phyloP scores from a whole-genome alignment of 2,329 filamentous ascomycete species.

The Penicillium sp. region DNA sequence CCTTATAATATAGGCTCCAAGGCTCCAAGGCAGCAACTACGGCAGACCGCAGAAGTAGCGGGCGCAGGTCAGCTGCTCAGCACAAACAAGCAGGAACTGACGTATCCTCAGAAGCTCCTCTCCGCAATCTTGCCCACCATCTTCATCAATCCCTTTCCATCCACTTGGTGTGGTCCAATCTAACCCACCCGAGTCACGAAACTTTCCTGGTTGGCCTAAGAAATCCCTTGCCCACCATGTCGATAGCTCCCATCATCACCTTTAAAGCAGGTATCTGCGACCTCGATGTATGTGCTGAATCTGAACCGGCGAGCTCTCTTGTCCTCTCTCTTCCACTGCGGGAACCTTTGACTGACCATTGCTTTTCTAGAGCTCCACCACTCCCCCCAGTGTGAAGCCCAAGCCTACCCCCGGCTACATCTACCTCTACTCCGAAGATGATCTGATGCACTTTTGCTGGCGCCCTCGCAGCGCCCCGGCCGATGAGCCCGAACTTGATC shows the following conservation, averaged over 20 bases:
- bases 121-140: slow-evolving; percentile 18
- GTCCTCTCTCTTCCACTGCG: background rate
- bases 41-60: slow-evolving; percentile 16
- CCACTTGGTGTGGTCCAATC: slow-evolving; percentile 13
- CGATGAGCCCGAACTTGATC: slow-evolving; percentile 78
- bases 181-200: background rate
- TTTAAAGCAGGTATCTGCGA: slow-evolving; percentile 96
- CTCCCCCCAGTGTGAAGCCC: slow-evolving; percentile 74
- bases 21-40: slow-evolving; percentile 6
- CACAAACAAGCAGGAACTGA: slow-evolving; percentile 31
- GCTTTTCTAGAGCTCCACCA: slow-evolving; percentile 52
- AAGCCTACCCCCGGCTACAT: slow-evolving; percentile 79
- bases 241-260: slow-evolving; percentile 82
- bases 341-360: slow-evolving; percentile 14
- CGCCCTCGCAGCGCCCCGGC: slow-evolving; percentile 73
- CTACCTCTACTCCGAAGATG: slow-evolving; percentile 92
- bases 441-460: slow-evolving; percentile 97
- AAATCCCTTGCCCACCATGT: slow-evolving; percentile 61
- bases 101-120: slow-evolving; percentile 31
- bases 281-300: slow-evolving; percentile 67
- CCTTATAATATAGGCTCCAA: background rate
- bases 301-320: slow-evolving; percentile 9
- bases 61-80: slow-evolving; percentile 22
- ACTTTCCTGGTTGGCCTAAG: slow-evolving; percentile 2
- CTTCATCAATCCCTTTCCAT: slow-evolving; percentile 13